Base-by-base conservation (phyloP, 2,329 filamentous ascomycete species). In the Mycosphaerella sp. region DNA sequence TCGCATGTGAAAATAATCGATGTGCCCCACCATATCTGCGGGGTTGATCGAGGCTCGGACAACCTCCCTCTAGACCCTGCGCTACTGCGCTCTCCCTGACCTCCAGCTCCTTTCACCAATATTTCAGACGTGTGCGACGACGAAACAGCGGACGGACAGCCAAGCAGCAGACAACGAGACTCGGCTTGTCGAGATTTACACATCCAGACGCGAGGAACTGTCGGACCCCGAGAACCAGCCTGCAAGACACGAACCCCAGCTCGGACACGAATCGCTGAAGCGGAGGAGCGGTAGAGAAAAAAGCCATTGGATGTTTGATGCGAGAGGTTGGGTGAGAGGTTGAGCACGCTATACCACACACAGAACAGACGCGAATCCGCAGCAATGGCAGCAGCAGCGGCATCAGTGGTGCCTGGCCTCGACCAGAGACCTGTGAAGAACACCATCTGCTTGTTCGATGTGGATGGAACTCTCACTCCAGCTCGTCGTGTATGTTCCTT, bases 371-470 rank as follows among this genome's bases (percentile, higher is more conserved):
- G 50, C 14, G 17, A 42, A 40, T 21, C 21, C 21, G 21, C 21
- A 21, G 21, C 21, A 9, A 66, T 64, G 60, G 62, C 65, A 67
- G 70, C 74, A 43, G 65, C 69, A 62, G 73, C 72, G 51, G 72
- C 67, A 55, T 69, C 71, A 55, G 61, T 78, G 51, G 87, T 85
- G 74, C 86, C 90, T 53, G 82, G 89, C 59, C 82, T 97, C 62
- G 81, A 85, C 70, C 79, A 92, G 66, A 89, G 93, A 63, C 88
- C 89, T 42, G 76, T 96, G 73, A 89, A 91, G 77, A 89, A 93
- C 79, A 97, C 92, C 61, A 87, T 98, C 73, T 85, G 83, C 68
- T 85, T 98, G 60, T 98, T 98, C 74, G 93, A 98, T 74, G 93
- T 98, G 57, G 93, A 98, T 71, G 88, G 83, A 68, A 96, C 93